A percentile compares a stretch with the other conserved stretches of the same genome.
Evolutionary conservation across 768 basidiomycete genomes (phyloP).

Genomic region (Pulveroboletus frians): DNA sequence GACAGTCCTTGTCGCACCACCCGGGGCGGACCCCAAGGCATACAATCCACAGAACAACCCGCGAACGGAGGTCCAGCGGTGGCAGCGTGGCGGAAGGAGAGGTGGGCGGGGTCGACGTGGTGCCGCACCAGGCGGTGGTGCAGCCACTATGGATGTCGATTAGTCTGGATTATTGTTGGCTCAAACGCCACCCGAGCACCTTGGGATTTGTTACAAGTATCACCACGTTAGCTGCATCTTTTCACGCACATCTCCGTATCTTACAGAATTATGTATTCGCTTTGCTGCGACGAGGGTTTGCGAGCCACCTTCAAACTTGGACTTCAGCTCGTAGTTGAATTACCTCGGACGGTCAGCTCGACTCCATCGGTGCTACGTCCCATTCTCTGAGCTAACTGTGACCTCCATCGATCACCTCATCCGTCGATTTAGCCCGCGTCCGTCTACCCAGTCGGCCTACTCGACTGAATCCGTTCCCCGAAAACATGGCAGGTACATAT

Average conservation of each 20-base stretch:
- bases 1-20: conserved; percentile 61
- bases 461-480: conserved; percentile 45
- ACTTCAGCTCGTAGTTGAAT: no score
- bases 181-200: conserved; percentile 7
- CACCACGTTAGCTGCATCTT: conserved; percentile 12
- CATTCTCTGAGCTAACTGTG: background rate
- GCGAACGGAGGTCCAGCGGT: conserved; percentile 22
- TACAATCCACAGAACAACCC: conserved; percentile 35
- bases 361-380: no score
- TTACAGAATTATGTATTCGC: conserved; percentile 24
- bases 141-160: conserved; percentile 27
- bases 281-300: background rate
- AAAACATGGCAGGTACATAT: conserved; percentile 33
- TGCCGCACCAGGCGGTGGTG: conserved; percentile 14
- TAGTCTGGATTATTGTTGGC: conserved; percentile 7
- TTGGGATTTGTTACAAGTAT: conserved; percentile 14
- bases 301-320: no score
- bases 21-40: conserved; percentile 54
- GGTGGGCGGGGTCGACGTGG: conserved; percentile 23
- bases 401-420: conserved; percentile 11
- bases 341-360: no score
- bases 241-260: conserved; percentile 22
- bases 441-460: conserved; percentile 53
- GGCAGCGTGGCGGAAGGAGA: conserved; percentile 26
- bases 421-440: conserved; percentile 26